Evolutionary conservation across 352 stramenopile genomes (phyloP).

Genomic region (Globisporangium okanoganense): DNA sequence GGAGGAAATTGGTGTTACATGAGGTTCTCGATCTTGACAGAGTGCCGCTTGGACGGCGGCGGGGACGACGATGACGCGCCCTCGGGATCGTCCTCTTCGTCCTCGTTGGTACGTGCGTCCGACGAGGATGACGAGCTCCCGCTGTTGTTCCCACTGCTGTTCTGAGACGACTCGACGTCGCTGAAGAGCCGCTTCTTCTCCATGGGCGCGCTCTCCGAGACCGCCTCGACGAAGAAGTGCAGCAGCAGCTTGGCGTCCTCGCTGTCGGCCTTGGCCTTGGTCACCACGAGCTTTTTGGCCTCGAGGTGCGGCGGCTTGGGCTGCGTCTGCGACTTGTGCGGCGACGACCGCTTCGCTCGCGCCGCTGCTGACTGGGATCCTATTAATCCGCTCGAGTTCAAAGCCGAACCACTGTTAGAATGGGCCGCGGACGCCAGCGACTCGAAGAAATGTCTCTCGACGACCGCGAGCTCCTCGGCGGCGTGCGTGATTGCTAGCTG

Average conservation of each 20-base stretch:
- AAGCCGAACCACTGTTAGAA: constrained; percentile 6
- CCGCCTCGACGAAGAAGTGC: constrained; percentile 67
- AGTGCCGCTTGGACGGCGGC: constrained; percentile 39
- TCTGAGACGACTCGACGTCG: constrained; percentile 23
- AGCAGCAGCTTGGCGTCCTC: constrained; percentile 75
- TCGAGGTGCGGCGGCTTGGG: constrained; percentile 16
- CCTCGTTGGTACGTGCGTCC: background rate
- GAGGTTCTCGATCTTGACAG: constrained; percentile 34
- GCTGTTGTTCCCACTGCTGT: constrained; percentile 8
- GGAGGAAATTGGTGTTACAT: constrained; percentile 18
- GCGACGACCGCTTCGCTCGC: constrained; percentile 11
- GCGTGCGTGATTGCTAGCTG: constrained; percentile 47
- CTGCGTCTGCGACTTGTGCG: constrained; percentile 16
- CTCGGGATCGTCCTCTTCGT: constrained; percentile 2
- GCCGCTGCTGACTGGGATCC: background rate
- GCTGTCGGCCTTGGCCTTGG: constrained; percentile 27
- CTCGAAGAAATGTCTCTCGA: constrained; percentile 70
- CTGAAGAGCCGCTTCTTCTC: constrained; percentile 59
- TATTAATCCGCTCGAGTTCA: constrained; percentile 4
- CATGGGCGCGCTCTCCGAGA: background rate
- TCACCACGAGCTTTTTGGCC: constrained; percentile 20
- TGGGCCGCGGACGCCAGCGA: constrained; percentile 50
- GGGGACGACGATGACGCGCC: constrained; percentile 9
- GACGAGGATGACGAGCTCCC: constrained; percentile 13
- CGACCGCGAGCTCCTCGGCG: constrained; percentile 44